Conservation (phyloP, 2,329 filamentous ascomycete genomes). For the Fusarium nygamai region DNA sequence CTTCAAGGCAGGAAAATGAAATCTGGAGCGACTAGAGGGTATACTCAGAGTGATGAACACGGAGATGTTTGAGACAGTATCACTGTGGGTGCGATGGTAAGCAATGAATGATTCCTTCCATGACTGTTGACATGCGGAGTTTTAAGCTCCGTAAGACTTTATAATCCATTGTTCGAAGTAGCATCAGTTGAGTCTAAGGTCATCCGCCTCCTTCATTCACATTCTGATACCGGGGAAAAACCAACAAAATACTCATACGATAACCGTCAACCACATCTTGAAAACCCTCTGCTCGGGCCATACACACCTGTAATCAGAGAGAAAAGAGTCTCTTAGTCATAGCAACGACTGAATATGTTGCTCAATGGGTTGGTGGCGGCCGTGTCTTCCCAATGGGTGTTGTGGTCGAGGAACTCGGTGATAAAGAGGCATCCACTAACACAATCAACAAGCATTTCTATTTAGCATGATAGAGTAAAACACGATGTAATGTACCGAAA, state of each 20-base stretch:
- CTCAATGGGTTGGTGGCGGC: background rate
- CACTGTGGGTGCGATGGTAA: background rate
- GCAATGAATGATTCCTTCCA: background rate
- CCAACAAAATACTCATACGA: background rate
- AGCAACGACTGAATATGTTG: background rate
- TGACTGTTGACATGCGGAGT: background rate
- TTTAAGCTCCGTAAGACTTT: background rate
- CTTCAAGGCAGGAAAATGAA: background rate
- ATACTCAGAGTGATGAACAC: background rate
- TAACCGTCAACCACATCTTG: background rate
- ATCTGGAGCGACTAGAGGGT: background rate
- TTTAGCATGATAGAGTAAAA: background rate
- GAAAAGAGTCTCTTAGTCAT: background rate
- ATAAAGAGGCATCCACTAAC: background rate
- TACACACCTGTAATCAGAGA: background rate
- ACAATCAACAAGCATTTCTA: background rate
- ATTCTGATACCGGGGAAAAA: background rate
- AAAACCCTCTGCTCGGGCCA: background rate
- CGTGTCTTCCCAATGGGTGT: background rate
- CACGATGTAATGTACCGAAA: background rate
- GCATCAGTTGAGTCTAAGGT: background rate
- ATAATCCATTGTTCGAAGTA: background rate
- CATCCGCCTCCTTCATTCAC: background rate
- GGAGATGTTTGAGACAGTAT: background rate
- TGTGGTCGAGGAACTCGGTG: background rate